phyloP scores from a whole-genome alignment of 495 filamentous ascomycete genomes.

The Durotheca rogersii region DNA sequence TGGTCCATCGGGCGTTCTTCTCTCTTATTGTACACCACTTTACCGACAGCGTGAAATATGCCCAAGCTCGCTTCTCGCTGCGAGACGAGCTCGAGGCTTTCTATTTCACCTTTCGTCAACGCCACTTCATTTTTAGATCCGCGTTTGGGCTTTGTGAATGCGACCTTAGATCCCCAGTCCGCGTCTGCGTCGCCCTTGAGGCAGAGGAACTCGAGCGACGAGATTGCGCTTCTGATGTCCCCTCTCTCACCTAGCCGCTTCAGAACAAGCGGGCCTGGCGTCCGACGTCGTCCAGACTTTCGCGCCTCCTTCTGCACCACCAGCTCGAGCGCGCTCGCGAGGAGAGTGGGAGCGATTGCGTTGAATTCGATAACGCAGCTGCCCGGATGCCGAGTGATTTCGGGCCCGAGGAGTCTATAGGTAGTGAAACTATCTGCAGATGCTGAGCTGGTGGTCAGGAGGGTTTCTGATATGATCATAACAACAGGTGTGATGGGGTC shows the following conservation, averaged over 20 bases:
- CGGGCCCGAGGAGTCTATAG: constrained; percentile 80
- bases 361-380: constrained; percentile 86
- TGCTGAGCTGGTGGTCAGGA: constrained; percentile 71
- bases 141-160: constrained; percentile 62
- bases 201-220: constrained; percentile 86
- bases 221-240: constrained; percentile 88
- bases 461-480: constrained; percentile 86
- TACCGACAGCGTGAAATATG: constrained; percentile 95
- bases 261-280: constrained; percentile 69
- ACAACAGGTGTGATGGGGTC: constrained; percentile 70
- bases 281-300: constrained; percentile 63
- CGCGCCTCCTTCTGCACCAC: constrained; percentile 79
- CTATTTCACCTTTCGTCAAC: constrained; percentile 69
- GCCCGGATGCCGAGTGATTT: constrained; percentile 74
- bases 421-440: constrained; percentile 86
- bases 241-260: constrained; percentile 77
- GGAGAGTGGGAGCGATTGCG: constrained; percentile 80
- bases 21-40: constrained; percentile 92
- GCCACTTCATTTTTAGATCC: constrained; percentile 52
- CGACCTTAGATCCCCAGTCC: constrained; percentile 66
- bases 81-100: constrained; percentile 70
- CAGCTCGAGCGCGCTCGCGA: constrained; percentile 77
- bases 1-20: constrained; percentile 41
- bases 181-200: constrained; percentile 65
- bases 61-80: constrained; percentile 84